These are phyloP conservation scores for Leishmania tarentolae DNA, from an alignment of 208 protist genomes.

Conservation along the genomic window DNA sequence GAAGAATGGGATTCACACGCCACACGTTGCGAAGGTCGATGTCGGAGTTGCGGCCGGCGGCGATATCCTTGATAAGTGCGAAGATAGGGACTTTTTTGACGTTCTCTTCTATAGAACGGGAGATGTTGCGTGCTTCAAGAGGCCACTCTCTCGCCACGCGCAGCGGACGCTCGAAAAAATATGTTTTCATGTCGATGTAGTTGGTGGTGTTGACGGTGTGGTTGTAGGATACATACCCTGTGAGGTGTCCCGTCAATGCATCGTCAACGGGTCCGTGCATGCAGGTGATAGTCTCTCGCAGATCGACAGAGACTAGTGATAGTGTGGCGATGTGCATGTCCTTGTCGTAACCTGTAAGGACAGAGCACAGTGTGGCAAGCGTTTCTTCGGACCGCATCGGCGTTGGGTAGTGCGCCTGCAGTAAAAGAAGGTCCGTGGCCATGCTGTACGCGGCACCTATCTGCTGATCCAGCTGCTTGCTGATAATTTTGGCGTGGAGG, in stretches of 20 bases:
- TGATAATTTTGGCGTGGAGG: not conserved
- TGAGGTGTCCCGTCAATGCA: not conserved
- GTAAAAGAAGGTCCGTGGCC: not conserved
- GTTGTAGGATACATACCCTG: constrained; percentile 16
- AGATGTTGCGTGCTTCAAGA: not conserved
- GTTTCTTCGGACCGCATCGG: constrained; percentile 1
- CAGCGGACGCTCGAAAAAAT: constrained; percentile 11
- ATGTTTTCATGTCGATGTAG: constrained; percentile 10
- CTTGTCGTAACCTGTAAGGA: constrained; percentile 6
- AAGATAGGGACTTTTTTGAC: not conserved
- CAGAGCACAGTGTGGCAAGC: constrained; percentile 2
- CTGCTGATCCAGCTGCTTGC: not conserved
- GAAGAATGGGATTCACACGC: not conserved
- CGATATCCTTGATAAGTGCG: not conserved
- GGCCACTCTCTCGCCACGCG: not conserved
- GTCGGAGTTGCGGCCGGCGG: not conserved
- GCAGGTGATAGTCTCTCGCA: constrained; percentile 1
- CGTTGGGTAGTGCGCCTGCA: not conserved
- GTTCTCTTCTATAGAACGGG: not conserved
- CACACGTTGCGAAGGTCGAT: constrained; percentile 8
- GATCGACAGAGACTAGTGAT: not conserved
- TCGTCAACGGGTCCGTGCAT: constrained; percentile 5
- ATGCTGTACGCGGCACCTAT: not conserved
- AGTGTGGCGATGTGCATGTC: not conserved
- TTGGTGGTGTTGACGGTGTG: constrained; percentile 16